A percentile compares a stretch with the other conserved stretches of the same genome.
These are phyloP conservation scores for Inonotus obliquus DNA, from an alignment of 1,284 basidiomycete genomes.

Conservation along the genomic window DNA sequence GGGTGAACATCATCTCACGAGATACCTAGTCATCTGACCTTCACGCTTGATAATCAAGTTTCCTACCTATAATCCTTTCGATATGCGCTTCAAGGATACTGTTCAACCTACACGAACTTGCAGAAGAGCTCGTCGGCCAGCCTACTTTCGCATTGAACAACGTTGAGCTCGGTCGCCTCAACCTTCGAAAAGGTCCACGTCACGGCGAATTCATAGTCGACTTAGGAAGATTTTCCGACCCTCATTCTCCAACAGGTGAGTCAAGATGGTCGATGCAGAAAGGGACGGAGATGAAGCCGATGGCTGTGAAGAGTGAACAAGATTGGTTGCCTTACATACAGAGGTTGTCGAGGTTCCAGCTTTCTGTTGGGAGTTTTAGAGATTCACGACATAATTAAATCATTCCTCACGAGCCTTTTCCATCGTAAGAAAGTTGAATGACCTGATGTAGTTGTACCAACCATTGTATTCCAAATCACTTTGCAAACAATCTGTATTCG, in stretches of 20 bases:
- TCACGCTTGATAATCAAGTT: not conserved
- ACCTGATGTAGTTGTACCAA: not conserved
- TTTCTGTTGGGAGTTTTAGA: not conserved
- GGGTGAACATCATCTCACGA: not conserved
- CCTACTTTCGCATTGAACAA: constrained; percentile 15
- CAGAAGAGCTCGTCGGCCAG: constrained; percentile 11
- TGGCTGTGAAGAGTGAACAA: not conserved
- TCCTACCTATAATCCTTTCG: constrained; percentile 11
- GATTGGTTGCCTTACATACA: constrained; percentile 6
- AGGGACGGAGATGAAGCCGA: not conserved
- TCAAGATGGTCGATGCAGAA: not conserved
- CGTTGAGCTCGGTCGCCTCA: constrained; percentile 13
- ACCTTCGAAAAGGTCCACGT: constrained; percentile 8
- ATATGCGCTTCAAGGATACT: constrained; percentile 12
- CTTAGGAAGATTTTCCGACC: not conserved
- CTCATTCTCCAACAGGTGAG: not conserved
- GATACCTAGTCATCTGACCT: too few relatives aligned
- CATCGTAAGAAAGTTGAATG: not conserved
- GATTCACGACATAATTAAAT: not conserved
- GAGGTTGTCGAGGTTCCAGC: constrained; percentile 2
- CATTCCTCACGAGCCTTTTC: too few relatives aligned
- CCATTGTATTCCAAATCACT: not conserved
- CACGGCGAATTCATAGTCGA: constrained; percentile 13
- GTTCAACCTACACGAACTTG: constrained; percentile 15
- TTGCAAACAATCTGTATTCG: not conserved